Percentiles rank a stretch among this genome's conserved stretches.
These are phyloP conservation scores for Ogataea ganodermae DNA, from an alignment of 805 yeast species.

Conservation along the genomic window DNA sequence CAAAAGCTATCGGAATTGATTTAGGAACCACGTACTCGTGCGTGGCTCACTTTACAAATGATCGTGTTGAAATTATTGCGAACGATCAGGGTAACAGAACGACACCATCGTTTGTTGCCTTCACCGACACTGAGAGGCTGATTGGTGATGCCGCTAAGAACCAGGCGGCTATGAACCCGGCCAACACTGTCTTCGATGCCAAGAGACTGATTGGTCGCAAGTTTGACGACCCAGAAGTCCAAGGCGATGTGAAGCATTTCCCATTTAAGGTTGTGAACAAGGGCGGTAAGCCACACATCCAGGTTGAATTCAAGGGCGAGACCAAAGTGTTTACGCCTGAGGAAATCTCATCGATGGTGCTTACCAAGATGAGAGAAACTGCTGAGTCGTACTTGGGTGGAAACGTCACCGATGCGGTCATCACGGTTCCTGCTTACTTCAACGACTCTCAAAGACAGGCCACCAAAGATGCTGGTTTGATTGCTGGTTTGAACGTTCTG, in stretches of 20 bases:
- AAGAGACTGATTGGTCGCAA: conserved; percentile 94
- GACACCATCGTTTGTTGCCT: conserved; percentile 94
- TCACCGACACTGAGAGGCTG: conserved; percentile 88
- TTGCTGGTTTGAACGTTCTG: conserved; percentile 92
- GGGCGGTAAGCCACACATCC: conserved; percentile 78
- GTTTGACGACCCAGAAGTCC: conserved; percentile 81
- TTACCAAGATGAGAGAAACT: conserved; percentile 82
- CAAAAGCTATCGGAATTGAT: conserved; percentile 67
- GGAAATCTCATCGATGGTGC: conserved; percentile 92
- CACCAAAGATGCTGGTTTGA: conserved; percentile 95
- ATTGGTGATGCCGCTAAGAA: conserved; percentile 97
- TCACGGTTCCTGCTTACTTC: conserved; percentile 96
- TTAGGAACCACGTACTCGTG: conserved; percentile 90
- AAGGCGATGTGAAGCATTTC: conserved; percentile 75
- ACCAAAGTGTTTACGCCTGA: conserved; percentile 88
- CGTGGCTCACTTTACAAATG: conserved; percentile 91
- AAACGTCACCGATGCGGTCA: conserved; percentile 86
- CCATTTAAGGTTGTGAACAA: conserved; percentile 80
- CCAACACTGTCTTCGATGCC: conserved; percentile 85
- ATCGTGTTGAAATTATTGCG: conserved; percentile 92
- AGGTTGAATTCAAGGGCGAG: conserved; percentile 84
- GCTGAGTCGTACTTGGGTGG: conserved; percentile 90
- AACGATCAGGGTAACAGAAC: conserved; percentile 99
- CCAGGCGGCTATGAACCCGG: conserved; percentile 92
- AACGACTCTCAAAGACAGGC: conserved; percentile 99